Evolutionary conservation across 2,329 filamentous ascomycete genomes (phyloP).

Genomic region (Phialocephala sp.): DNA sequence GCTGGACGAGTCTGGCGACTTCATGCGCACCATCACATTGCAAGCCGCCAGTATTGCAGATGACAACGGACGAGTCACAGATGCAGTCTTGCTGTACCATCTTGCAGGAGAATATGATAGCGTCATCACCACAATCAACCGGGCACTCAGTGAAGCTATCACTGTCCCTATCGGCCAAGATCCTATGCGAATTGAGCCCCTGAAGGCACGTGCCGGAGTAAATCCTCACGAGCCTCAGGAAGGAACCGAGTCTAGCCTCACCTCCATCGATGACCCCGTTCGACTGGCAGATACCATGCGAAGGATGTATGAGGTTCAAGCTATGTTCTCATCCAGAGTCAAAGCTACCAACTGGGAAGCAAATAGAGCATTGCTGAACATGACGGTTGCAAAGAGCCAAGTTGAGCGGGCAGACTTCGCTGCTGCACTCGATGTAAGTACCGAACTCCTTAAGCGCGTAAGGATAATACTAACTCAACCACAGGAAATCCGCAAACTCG

Average conservation of each 20-base stretch:
- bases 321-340: constrained; percentile 65
- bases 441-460: background rate
- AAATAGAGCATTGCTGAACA: constrained; percentile 62
- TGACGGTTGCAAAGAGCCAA: constrained; percentile 64
- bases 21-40: constrained; percentile 89
- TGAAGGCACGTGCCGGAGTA: constrained; percentile 47
- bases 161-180: constrained; percentile 85
- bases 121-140: constrained; percentile 89
- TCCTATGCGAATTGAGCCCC: constrained; percentile 68
- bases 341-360: constrained; percentile 61
- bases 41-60: constrained; percentile 93
- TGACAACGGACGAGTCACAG: constrained; percentile 89
- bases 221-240: constrained; percentile 21
- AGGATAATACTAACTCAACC: constrained; percentile 33
- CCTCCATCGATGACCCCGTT: constrained; percentile 70
- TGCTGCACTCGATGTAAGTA: constrained; percentile 67
- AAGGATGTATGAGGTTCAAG: constrained; percentile 64
- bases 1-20: constrained; percentile 78
- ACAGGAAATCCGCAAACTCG: constrained; percentile 74
- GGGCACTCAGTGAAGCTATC: constrained; percentile 87
- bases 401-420: constrained; percentile 65
- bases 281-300: constrained; percentile 67
- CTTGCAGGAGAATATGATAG: constrained; percentile 94
- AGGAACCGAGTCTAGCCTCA: constrained; percentile 62
- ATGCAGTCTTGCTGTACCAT: constrained; percentile 93